Evolutionary conservation across 768 basidiomycete species (phyloP), one percentile per base, ranked within the genome.

Genomic region (Plicaturopsis crispa): DNA sequence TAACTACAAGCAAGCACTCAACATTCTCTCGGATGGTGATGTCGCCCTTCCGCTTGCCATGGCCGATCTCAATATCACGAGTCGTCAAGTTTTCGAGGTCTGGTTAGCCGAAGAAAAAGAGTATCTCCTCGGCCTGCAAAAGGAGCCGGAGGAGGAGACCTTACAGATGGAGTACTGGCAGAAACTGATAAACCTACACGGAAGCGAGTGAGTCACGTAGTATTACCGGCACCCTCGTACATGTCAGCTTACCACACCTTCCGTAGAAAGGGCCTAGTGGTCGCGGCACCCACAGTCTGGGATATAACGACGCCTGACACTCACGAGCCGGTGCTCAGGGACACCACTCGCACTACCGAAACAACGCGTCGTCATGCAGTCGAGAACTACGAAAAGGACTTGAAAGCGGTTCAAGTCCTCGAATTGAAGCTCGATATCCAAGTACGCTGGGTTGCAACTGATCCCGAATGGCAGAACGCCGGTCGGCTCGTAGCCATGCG

Each of bases 1-100:
- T 22, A 55, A 59, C 44, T 60, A 58, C 34, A 14, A 45, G 24
- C 53, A 58, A 22, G 57, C 52, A 3, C 42, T 57, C 7, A 41
- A 49, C 3, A 49, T 54, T 16, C 23, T 53, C 10, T 8, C 8
- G 10, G 14, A 14, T 14, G 14, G 10, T 8, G 10, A 8, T 8
- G 26, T 8, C 14, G 26, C 26, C 14, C 26, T 28, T 14, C 10
- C 26, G 26, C 8, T 8, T 14, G 26, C 26, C 8, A 28, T 28
- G 26, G 10, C 10, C 14, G 26, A 28, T 14, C 26, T 28, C 26
- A 28, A 28, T 28, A 14, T 28, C 26, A 28, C 26, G 10, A 28
- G 24, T 21, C 6, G 16, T 13, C 19, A 7, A 23, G 17, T 36
- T 36, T 52, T 56, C 30, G 36, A 41, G 10, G 17, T 22, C 20